These are phyloP conservation scores for Cystobasidiaceae sp. DNA, from an alignment of 1,284 basidiomycete species.

Conservation along the genomic window DNA sequence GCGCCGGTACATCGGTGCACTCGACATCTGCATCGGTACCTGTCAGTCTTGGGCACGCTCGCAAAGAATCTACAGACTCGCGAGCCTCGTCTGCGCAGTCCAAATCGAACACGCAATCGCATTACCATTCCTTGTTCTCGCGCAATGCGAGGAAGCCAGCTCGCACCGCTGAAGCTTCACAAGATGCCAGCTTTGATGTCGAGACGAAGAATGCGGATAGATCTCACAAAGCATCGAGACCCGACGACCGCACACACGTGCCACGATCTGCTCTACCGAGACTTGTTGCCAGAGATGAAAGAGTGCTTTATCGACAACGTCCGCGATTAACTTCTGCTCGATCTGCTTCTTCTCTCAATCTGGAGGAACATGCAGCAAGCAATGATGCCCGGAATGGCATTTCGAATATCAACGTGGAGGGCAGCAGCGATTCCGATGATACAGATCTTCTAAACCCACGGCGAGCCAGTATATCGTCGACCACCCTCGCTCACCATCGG, in stretches of 20 bases:
- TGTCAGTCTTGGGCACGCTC: neutral
- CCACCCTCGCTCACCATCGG: neutral
- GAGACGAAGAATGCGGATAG: no score
- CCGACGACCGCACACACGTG: no score
- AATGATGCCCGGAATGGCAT: no score
- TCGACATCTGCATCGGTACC: no score
- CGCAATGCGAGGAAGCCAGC: constrained; percentile 1
- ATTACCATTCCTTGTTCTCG: neutral
- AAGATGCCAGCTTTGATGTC: no score
- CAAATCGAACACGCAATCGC: neutral
- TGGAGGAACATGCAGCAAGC: no score
- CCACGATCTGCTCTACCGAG: no score
- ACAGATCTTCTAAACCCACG: constrained; percentile 1
- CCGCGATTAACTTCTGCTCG: constrained; percentile 10
- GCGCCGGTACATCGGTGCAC: no score
- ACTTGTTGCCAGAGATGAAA: constrained; percentile 15
- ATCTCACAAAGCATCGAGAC: no score
- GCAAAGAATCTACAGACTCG: constrained; percentile 15
- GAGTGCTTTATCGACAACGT: neutral
- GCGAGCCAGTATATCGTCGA: constrained; percentile 20
- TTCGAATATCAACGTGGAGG: neutral
- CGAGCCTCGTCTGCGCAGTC: neutral
- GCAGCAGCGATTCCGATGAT: neutral
- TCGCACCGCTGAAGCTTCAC: neutral
- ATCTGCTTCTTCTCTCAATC: constrained; percentile 19